Percentiles rank a stretch among this genome's conserved stretches.
phyloP scores from a whole-genome alignment of 768 basidiomycete genomes.

The Terana coerulea region DNA sequence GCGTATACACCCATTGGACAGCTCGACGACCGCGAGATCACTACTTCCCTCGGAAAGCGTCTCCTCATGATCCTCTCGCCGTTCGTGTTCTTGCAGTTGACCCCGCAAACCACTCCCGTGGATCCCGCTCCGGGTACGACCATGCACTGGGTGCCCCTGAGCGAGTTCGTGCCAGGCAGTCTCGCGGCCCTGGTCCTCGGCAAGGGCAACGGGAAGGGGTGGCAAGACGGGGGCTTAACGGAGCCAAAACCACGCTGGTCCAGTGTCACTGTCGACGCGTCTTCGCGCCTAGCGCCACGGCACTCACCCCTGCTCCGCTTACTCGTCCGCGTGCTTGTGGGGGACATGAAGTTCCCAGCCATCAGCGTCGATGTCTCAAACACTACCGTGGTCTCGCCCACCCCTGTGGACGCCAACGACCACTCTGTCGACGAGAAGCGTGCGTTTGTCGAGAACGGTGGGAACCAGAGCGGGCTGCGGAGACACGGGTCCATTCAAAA shows the following conservation, averaged over 20 bases:
- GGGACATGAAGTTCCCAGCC: constrained; percentile 87
- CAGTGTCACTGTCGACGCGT: constrained; percentile 89
- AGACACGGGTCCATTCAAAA: constrained; percentile 12
- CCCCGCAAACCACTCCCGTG: constrained; percentile 61
- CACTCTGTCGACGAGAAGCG: constrained; percentile 26
- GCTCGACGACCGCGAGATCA: constrained; percentile 97
- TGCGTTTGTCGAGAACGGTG: constrained; percentile 20
- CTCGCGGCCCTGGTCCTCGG: not conserved
- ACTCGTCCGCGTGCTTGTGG: constrained; percentile 74
- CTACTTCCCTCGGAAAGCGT: constrained; percentile 94
- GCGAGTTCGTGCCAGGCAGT: constrained; percentile 31
- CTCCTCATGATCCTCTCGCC: constrained; percentile 97
- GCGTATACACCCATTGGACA: constrained; percentile 88
- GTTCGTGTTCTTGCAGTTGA: constrained; percentile 86
- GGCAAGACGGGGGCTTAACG: not conserved
- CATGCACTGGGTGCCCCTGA: constrained; percentile 84
- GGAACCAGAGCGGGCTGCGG: not conserved
- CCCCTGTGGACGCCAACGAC: constrained; percentile 16
- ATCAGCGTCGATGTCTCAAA: constrained; percentile 45
- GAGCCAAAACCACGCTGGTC: constrained; percentile 63
- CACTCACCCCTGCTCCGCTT: constrained; percentile 67
- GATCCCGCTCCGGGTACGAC: constrained; percentile 75
- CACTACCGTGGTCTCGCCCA: constrained; percentile 1
- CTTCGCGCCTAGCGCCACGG: constrained; percentile 83
- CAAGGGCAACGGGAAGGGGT: constrained; percentile 11